Evolutionary conservation across 805 yeast species (phyloP), one percentile per base, ranked within the genome.

Genomic region (Gaillardinia entomophila): DNA sequence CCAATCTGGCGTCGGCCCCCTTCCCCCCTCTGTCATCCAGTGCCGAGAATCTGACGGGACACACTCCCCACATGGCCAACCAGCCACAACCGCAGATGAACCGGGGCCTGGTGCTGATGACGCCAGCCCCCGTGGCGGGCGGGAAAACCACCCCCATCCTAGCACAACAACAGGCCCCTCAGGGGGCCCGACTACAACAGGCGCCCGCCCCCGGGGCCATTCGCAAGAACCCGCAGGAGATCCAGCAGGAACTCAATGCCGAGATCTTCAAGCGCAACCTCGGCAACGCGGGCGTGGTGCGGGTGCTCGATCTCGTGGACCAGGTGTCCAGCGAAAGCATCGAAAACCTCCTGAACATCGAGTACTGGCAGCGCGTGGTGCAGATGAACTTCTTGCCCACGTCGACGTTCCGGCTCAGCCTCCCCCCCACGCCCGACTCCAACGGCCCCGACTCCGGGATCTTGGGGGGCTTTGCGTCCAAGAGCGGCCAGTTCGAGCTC

Each of bases 401-500:
- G 12, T 54, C 67, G 3, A 39, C 47, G 10, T 39, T 65, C 14
- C 46, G 62, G 26, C 38, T 62, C 33, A 49, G 57, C 6, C 45
- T 53, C 10, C 51, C 59, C 4, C 42, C 48, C 2, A 27, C 42
- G 2, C 30, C 27, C n/a, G 4, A 16, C 8, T n/a, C 8, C 14
- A 12, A 27, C 10, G 33, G 27, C 11, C 15, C 3, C 16, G 14
- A 28, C 17, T 18, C 26, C 11, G 28, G 32, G 32, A 18, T 22
- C 23, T 13, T 27, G 6, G 17, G 12, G 5, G 39, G 31, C 12
- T 35, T 34, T 4, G n/a, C 17, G 27, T 27, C 25, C 16, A 19
- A 12, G 7, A 17, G 12, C 15, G 12, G 51, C 36, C 79, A 71
- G 42, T 84, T 77, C 52, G 89, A 79, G 37, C 69, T 87, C 15